Conservation (phyloP, 129 eudicot species). For the Saposhnikovia divaricata region DNA sequence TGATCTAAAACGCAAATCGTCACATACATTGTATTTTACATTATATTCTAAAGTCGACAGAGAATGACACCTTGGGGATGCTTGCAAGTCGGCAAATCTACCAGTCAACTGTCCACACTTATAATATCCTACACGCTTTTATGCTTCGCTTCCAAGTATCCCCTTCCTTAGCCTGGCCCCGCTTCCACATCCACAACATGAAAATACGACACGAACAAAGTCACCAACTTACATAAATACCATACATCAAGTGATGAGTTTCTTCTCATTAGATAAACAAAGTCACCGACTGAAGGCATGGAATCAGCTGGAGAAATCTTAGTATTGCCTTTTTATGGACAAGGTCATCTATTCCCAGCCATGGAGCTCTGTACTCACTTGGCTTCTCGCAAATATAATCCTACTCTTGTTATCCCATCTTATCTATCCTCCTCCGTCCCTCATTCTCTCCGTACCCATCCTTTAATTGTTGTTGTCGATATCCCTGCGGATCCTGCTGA, state of each 20-base stretch:
- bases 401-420: slow-evolving; percentile 49
- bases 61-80: no score
- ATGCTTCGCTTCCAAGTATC: not conserved
- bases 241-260: not conserved
- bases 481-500: slow-evolving; percentile 24
- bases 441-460: slow-evolving; percentile 27
- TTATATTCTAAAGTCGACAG: no score
- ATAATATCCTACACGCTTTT: not conserved
- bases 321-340: slow-evolving; percentile 59
- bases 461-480: slow-evolving; percentile 25
- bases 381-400: slow-evolving; percentile 25
- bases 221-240: not conserved
- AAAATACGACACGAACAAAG: no score
- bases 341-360: slow-evolving; percentile 59
- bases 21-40: no score
- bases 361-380: slow-evolving; percentile 59
- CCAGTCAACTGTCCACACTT: not conserved
- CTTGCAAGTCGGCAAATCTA: not conserved
- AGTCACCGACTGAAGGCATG: slow-evolving; percentile 2
- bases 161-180: not conserved
- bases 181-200: no score
- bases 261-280: not conserved
- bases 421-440: slow-evolving; percentile 65
- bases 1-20: no score
- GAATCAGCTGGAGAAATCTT: slow-evolving; percentile 38